These are phyloP conservation scores for Solanum microdontum DNA, from an alignment of 257 asterid genomes.

Conservation along the genomic window DNA sequence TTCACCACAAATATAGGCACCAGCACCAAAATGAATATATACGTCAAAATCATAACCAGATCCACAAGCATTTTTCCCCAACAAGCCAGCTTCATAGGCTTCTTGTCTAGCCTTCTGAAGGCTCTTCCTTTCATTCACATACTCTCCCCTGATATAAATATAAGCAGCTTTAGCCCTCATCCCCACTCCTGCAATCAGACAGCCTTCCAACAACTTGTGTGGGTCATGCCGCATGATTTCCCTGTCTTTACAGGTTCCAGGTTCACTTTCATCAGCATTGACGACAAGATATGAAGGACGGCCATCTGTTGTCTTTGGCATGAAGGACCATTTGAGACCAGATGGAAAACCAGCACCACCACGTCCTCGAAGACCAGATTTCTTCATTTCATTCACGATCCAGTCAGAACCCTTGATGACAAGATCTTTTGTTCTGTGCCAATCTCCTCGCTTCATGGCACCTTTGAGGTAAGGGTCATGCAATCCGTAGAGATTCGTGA, in stretches of 20 bases:
- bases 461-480: conserved; percentile 94
- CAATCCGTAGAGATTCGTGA: conserved; percentile 81
- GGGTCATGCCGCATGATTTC: conserved; percentile 99
- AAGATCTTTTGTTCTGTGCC: conserved; percentile 92
- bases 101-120: conserved; percentile 86
- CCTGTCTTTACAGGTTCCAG: conserved; percentile 97
- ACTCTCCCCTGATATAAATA: conserved; percentile 93
- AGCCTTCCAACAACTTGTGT: conserved; percentile 92
- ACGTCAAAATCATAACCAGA: conserved; percentile 94
- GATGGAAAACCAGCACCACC: conserved; percentile 99
- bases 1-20: conserved; percentile 97
- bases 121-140: conserved; percentile 81
- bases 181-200: conserved; percentile 96
- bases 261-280: conserved; percentile 99
- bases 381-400: conserved; percentile 93
- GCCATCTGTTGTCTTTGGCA: conserved; percentile 95
- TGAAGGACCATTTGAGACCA: conserved; percentile 98
- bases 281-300: conserved; percentile 98
- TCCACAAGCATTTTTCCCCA: conserved; percentile 97
- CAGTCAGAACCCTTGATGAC: conserved; percentile 91
- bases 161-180: conserved; percentile 97
- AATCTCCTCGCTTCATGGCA: conserved; percentile 96
- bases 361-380: conserved; percentile 97
- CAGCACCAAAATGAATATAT: conserved; percentile 94
- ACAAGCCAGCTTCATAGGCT: conserved; percentile 79